Evolutionary conservation across 129 eudicot species (phyloP), one percentile per base, ranked within the genome.

Genomic region (Chrysanthemum makinoi): DNA sequence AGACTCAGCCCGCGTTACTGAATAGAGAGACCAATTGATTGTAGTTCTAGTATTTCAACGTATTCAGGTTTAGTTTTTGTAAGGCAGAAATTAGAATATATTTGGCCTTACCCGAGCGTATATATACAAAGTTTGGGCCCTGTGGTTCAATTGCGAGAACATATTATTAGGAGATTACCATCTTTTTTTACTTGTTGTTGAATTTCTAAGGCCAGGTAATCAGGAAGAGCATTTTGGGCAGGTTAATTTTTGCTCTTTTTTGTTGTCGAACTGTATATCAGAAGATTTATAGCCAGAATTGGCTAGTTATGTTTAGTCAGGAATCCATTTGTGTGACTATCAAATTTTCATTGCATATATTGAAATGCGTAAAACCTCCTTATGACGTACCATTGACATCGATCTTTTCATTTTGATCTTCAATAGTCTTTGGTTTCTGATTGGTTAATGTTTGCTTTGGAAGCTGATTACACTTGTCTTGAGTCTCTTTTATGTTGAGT

Each of bases 71-170:
- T 53, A 70, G 46, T 66, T 58, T 81, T 75, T 81, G 66, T 68
- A 57, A 28, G 66, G 64, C 46, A 22, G 35, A 56, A 64, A 30
- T 49, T 72, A 61, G 66, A 68, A 61, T 64, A 72, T 72, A 64
- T 78, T 67, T n/a, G 65, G 82, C 26, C 79, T 72, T 66, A 71
- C 50, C 74, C 18, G 74, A 77, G 80, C 73, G 85, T 81, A 77
- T 65, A 81, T 65, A 81, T 72, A 72, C 70, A 54, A 67, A 76
- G 20, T 44, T 68, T 48, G 66, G 75, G 75, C 81, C 73, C 16
- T 65, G 68, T 70, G 72, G 53, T 78, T 71, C 48, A 50, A 55
- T 18, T 33, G 35, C 39, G 53, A 66, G 55, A 62, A 54, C 70
- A 51, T 63, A 28, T 62, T 61, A 18, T 18, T 3, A 61, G 66